Evolutionary conservation across 108 stramenopile species (phyloP), one percentile per base, ranked within the genome.

Genomic region (Nitzschia putrida): DNA sequence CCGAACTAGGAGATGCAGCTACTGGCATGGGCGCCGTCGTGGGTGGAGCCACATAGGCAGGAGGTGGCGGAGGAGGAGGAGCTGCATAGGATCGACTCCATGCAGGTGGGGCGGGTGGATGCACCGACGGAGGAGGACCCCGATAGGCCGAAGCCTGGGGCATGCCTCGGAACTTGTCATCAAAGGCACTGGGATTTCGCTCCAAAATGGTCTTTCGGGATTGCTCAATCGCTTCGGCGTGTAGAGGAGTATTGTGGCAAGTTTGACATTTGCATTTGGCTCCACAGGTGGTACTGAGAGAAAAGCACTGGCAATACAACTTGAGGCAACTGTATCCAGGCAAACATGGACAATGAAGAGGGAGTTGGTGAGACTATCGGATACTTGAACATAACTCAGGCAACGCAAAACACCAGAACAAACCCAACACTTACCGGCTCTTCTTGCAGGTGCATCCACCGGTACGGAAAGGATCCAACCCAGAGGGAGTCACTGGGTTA

Each of bases 241-340:
- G 84, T n/a, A 26, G 55, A 9, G 66, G n/a, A 21, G 77, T 83
- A 63, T 95, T 95, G 37, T 78, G 66, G 57, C 94, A 95, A 5
- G 67, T 45, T 8, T 83, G 77, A 63, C 94, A 95, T 40, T 75
- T 68, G 64, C 94, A 95, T n/a, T 71, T 66, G 16, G 79, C 57
- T n/a, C 79, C 72, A 66, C 92, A 93, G 0, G 88, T 73, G 14
- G 79, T 53, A 52, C 75, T 79, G n/a, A 80, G 53, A 21, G 88
- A 80, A 75, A 95, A 95, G 72, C 94, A 95, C 47, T 90, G 88
- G 71, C 94, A 95, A 73, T 95, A 95, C 43, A 92, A 79, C 65
- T 95, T 92, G 39, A 95, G 83, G 58, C 93, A 95, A 56, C 85
- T 83, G 54, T 25, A 58, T 18, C 66, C 53, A 73, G 71, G 39